These are phyloP conservation scores for Diaporthe vexans DNA, from an alignment of 2,329 filamentous ascomycete species.

Conservation along the genomic window DNA sequence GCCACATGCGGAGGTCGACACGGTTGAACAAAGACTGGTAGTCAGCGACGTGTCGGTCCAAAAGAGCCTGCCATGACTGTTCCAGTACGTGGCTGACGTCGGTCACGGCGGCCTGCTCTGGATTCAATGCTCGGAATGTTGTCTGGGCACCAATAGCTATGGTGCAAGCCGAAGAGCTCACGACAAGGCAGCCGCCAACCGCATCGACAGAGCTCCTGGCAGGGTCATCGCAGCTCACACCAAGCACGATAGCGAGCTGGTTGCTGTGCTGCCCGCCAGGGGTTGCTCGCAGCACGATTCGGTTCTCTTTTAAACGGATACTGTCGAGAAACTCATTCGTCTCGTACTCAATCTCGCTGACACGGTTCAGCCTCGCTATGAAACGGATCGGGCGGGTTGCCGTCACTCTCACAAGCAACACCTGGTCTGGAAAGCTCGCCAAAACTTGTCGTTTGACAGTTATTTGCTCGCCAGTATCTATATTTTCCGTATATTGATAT, in stretches of 20 bases:
- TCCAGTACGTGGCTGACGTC: constrained; percentile 46
- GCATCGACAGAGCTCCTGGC: constrained; percentile 47
- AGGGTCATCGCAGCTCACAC: constrained; percentile 46
- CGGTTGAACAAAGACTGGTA: constrained; percentile 45
- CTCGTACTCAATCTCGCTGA: constrained; percentile 58
- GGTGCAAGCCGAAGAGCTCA: constrained; percentile 53
- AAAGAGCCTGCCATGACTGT: constrained; percentile 42
- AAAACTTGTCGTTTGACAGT: constrained; percentile 42
- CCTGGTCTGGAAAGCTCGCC: constrained; percentile 44
- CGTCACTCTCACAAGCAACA: constrained; percentile 41
- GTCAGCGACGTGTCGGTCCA: constrained; percentile 44
- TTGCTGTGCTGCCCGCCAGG: constrained; percentile 54
- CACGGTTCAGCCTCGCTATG: constrained; percentile 52
- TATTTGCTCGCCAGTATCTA: background rate
- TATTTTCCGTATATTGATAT: constrained; percentile 23
- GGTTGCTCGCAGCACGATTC: constrained; percentile 54
- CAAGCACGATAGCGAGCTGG: constrained; percentile 50
- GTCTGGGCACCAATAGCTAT: constrained; percentile 57
- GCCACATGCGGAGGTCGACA: constrained; percentile 45
- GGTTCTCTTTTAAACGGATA: constrained; percentile 46
- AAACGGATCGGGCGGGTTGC: constrained; percentile 43
- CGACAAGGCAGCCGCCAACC: constrained; percentile 53
- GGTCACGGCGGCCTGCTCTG: constrained; percentile 46
- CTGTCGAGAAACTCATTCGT: constrained; percentile 60
- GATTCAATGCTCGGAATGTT: constrained; percentile 52